Evolutionary conservation across 192 early-diverging fungal species (phyloP), one percentile per base, ranked within the genome.

Genomic region (Backusella tuberculispora): DNA sequence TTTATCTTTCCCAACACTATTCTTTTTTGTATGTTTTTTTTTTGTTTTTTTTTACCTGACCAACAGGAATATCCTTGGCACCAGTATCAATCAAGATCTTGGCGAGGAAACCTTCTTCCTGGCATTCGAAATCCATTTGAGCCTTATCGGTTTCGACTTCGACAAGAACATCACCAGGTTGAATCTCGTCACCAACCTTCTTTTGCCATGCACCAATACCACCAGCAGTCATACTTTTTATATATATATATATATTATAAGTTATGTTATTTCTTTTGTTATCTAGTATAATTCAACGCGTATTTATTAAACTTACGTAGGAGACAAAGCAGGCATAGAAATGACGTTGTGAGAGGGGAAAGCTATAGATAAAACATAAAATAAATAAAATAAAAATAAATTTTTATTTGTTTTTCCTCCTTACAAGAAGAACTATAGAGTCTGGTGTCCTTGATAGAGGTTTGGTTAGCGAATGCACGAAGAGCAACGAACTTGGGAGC

Each of bases 81-180:
- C 95, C 95, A 38, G 84, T 82, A 12, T 92, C 89, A 41, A 92
- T 82, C 81, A 99, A 87, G 76, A 98, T 93, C 90, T 98, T 96
- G 80, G 95, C 98, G 64, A 99, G 79, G 71, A 90, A 94, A 19
- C 98, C 98, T 76, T 99, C 98, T 74, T 99, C 98, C 84, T 98
- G 96, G 75, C 94, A 97, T 83, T 99, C 98, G 71, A 99, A 96
- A 79, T 99, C 98, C 96, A 99, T 98, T 82, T 95, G 94, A 13
- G 98, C 98, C 92, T 99, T 99, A 81, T 99, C 98, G 37, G 98
- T 99, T 82, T 99, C 98, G 71, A 99, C 95, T 82, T 97, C 95
- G 26, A 96, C 89, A 46, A 99, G 83, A 44, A 97, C 91, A 81
- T 99, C 98, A 48, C 98, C 98, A 38, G 96, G 91, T 21, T 83